These are phyloP conservation scores for Setaria italica DNA, from an alignment of 202 grass and related monocot species.

Conservation along the genomic window DNA sequence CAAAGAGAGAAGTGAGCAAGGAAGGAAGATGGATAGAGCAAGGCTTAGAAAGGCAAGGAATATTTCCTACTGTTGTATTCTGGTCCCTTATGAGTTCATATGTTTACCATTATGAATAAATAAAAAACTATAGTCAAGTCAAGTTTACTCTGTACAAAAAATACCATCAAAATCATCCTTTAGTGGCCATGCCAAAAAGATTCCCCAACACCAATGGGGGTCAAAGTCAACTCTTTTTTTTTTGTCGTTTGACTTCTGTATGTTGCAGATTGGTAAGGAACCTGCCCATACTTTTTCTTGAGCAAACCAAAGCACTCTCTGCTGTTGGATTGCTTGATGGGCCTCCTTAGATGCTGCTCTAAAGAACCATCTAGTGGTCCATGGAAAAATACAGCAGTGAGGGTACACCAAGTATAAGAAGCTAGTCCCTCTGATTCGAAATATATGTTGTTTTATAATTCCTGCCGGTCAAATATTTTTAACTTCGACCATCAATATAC, in stretches of 20 bases:
- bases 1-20: slow-evolving; percentile 35
- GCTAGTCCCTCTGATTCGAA: neutral
- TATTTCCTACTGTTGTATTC: slow-evolving; percentile 35
- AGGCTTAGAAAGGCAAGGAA: slow-evolving; percentile 50
- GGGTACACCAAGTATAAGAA: slow-evolving; percentile 31
- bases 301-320: slow-evolving; percentile 24
- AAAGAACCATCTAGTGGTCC: slow-evolving; percentile 34
- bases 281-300: slow-evolving; percentile 30
- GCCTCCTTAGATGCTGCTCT: slow-evolving; percentile 25
- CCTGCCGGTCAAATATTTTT: neutral
- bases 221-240: slow-evolving; percentile 22
- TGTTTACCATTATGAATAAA: slow-evolving; percentile 33
- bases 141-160: slow-evolving; percentile 31
- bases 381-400: slow-evolving; percentile 29
- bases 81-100: slow-evolving; percentile 36
- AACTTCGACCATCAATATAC: neutral
- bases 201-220: slow-evolving; percentile 27
- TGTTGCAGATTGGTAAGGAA: slow-evolving; percentile 39
- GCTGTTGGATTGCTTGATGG: slow-evolving; percentile 24
- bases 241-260: slow-evolving; percentile 51
- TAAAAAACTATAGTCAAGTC: slow-evolving; percentile 9
- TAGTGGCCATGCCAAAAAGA: slow-evolving; percentile 32
- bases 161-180: slow-evolving; percentile 21
- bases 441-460: neutral
- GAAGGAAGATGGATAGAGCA: slow-evolving; percentile 35